Evolutionary conservation across 1,139 yeast genomes (phyloP).

Genomic region (Scheffersomyces segobiensis): DNA sequence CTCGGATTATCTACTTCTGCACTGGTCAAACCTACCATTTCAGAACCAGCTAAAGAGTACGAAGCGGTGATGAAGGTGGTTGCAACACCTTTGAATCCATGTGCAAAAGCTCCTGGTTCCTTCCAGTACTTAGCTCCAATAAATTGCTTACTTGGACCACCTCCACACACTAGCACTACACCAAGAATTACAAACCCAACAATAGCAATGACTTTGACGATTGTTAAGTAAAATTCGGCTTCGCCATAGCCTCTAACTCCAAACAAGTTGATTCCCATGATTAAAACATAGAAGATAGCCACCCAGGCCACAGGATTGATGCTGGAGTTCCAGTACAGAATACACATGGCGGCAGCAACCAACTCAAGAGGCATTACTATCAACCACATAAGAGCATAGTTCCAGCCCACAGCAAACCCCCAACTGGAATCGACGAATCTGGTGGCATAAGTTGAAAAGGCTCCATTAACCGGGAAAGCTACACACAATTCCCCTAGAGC

Average conservation of each 20-base stretch:
- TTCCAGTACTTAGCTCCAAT: constrained; percentile 55
- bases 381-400: constrained; percentile 45
- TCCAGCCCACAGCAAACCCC: constrained; percentile 52
- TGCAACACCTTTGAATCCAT: constrained; percentile 76
- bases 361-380: constrained; percentile 46
- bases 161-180: constrained; percentile 43
- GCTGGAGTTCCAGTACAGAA: constrained; percentile 39
- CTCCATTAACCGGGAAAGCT: constrained; percentile 62
- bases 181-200: constrained; percentile 44
- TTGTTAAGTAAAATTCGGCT: constrained; percentile 41
- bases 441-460: constrained; percentile 56
- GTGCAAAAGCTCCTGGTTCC: constrained; percentile 49
- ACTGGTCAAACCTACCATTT: constrained; percentile 80
- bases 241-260: constrained; percentile 51
- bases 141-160: constrained; percentile 50
- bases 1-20: constrained; percentile 77
- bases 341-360: constrained; percentile 45
- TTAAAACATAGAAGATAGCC: constrained; percentile 38
- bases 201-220: constrained; percentile 45
- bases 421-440: constrained; percentile 64
- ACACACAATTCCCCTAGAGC: constrained; percentile 64
- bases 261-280: constrained; percentile 39
- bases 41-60: constrained; percentile 83
- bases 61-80: constrained; percentile 86
- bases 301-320: constrained; percentile 48